These are phyloP conservation scores for Lichtheimia corymbifera DNA, from an alignment of 371 early-diverging fungal species.

Conservation along the genomic window DNA sequence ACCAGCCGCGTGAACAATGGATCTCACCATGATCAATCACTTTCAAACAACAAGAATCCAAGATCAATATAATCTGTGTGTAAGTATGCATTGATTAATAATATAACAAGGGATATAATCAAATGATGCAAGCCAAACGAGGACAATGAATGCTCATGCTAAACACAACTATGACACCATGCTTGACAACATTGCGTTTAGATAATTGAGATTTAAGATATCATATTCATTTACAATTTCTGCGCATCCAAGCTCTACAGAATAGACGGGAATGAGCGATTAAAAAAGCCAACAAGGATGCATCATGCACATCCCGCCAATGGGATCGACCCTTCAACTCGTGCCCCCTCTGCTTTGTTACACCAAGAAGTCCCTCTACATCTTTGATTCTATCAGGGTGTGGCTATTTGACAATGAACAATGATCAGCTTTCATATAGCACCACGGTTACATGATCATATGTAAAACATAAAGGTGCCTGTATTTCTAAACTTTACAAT, in stretches of 20 bases:
- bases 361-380: too few relatives aligned
- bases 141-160: constrained; percentile 37
- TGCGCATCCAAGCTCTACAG: constrained; percentile 49
- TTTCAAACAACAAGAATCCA: constrained; percentile 27
- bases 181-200: constrained; percentile 6
- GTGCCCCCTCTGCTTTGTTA: too few relatives aligned
- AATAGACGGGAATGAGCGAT: constrained; percentile 51
- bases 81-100: too few relatives aligned
- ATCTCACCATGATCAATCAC: constrained; percentile 42
- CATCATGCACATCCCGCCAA: too few relatives aligned
- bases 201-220: too few relatives aligned
- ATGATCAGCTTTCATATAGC: too few relatives aligned
- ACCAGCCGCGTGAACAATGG: constrained; percentile 45
- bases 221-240: constrained; percentile 27
- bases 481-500: too few relatives aligned
- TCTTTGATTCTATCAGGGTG: too few relatives aligned
- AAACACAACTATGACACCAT: constrained; percentile 35
- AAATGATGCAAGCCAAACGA: constrained; percentile 36
- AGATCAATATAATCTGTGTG: constrained; percentile 37
- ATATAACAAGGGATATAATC: background rate
- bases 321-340: too few relatives aligned
- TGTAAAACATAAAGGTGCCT: too few relatives aligned
- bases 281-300: constrained; percentile 34
- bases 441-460: too few relatives aligned
- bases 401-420: too few relatives aligned